Percentiles rank a stretch among this genome's conserved stretches.
phyloP scores from a whole-genome alignment of 2,329 filamentous ascomycete species.

The Fusarium sp. region DNA sequence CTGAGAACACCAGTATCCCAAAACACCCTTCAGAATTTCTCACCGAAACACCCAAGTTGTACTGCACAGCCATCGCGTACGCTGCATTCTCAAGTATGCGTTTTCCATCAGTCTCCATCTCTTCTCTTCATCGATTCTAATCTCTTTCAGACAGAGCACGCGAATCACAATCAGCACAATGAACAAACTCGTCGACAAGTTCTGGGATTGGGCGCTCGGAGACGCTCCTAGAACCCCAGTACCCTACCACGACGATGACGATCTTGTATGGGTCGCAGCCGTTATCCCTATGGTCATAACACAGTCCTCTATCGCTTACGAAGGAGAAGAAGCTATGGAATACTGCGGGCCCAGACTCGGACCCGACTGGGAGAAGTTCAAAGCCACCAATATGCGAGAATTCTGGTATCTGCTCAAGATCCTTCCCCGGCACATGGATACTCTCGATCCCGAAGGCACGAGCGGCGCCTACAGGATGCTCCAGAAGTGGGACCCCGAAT shows the following conservation, averaged over 20 bases:
- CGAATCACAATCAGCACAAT: too few relatives aligned
- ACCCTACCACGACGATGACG: fast-evolving
- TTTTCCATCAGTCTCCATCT: too few relatives aligned
- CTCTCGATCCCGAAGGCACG: background rate
- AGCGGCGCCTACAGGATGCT: background rate
- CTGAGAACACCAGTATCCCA: too few relatives aligned
- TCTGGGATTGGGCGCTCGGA: background rate
- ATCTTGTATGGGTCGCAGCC: background rate
- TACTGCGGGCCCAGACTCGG: background rate
- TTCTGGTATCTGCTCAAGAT: too few relatives aligned
- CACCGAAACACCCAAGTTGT: too few relatives aligned
- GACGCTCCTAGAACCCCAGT: fast-evolving
- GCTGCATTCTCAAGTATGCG: too few relatives aligned
- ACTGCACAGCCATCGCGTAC: too few relatives aligned
- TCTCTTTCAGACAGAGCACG: too few relatives aligned
- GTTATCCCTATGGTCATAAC: too few relatives aligned
- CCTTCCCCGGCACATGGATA: background rate
- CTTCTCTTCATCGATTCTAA: background rate
- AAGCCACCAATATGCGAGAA: fast-evolving
- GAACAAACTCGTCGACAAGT: background rate
- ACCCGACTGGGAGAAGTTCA: background rate
- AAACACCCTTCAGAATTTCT: too few relatives aligned
- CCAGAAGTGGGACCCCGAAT: background rate
- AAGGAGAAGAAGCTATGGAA: background rate
- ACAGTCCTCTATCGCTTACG: too few relatives aligned